Conservation (phyloP, 805 yeast species). For the Yarrowia bubula region DNA sequence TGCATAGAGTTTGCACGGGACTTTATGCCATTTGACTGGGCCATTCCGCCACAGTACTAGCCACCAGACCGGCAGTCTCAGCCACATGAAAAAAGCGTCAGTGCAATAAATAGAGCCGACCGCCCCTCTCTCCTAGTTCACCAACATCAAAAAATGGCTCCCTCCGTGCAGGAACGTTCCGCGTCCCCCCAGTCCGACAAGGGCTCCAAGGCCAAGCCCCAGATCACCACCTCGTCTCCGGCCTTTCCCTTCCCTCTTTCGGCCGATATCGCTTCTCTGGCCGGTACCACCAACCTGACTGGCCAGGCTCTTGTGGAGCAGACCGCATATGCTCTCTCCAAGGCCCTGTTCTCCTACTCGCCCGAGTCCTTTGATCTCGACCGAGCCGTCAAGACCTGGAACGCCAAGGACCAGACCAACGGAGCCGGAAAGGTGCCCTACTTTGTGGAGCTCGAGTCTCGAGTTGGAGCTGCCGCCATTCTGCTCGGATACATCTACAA, state of each 20-base stretch:
- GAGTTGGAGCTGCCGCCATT: conserved; percentile 80
- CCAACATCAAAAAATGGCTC: conserved; percentile 26
- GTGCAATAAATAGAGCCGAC: conserved; percentile 3
- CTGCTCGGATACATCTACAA: conserved; percentile 64
- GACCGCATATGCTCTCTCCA: conserved; percentile 39
- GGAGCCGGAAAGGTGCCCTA: conserved; percentile 59
- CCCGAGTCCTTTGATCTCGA: conserved; percentile 64
- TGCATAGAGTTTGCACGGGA: conserved; percentile 9
- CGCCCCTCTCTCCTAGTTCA: not conserved
- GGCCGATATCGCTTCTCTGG: conserved; percentile 30
- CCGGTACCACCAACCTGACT: conserved; percentile 33
- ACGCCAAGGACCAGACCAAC: conserved; percentile 50
- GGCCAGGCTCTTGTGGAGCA: conserved; percentile 38
- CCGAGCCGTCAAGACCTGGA: conserved; percentile 61
- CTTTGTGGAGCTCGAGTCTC: conserved; percentile 57
- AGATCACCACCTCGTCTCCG: conserved; percentile 18
- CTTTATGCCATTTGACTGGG: not conserved
- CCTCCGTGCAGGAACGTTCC: conserved; percentile 27
- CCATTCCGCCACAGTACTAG: conserved; percentile 16
- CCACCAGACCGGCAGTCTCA: not conserved
- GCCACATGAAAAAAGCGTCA: conserved; percentile 7
- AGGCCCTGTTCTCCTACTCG: conserved; percentile 54
- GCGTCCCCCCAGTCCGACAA: not conserved
- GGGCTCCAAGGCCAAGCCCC: conserved; percentile 10
- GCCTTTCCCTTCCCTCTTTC: conserved; percentile 31